Percentiles rank a stretch among this genome's conserved stretches.
Evolutionary conservation across 1,284 basidiomycete genomes (phyloP).

Genomic region (Microbotryomycetes sp.): DNA sequence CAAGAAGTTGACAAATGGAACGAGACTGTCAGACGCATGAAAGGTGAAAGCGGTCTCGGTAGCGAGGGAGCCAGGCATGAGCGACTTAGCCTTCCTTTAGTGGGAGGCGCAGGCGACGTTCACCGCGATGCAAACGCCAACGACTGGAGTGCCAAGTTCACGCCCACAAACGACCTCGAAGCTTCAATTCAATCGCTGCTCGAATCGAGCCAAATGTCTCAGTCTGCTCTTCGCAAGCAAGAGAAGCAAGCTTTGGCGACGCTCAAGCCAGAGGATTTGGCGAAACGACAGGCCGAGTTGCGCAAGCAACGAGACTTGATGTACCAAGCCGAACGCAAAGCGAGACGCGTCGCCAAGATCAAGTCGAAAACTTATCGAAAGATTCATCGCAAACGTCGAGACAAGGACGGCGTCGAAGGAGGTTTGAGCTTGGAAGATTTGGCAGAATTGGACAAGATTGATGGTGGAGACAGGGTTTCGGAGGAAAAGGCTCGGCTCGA

Average conservation of each 20-base stretch:
- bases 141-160: slow-evolving; percentile 60
- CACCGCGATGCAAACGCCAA: slow-evolving; percentile 41
- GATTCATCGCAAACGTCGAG: slow-evolving; percentile 61
- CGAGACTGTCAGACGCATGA: slow-evolving; percentile 76
- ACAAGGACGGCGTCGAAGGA: slow-evolving; percentile 45
- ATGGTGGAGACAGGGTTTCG: slow-evolving; percentile 51
- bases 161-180: slow-evolving; percentile 34
- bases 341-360: slow-evolving; percentile 86
- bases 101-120: slow-evolving; percentile 25
- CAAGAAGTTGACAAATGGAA: slow-evolving; percentile 91
- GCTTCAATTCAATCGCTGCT: slow-evolving; percentile 38
- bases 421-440: slow-evolving; percentile 46
- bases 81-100: slow-evolving; percentile 27
- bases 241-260: slow-evolving; percentile 28
- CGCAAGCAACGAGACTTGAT: slow-evolving; percentile 84
- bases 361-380: slow-evolving; percentile 90
- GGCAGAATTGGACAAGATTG: slow-evolving; percentile 42
- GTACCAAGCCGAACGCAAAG: slow-evolving; percentile 87
- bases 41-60: slow-evolving; percentile 43
- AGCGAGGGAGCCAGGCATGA: slow-evolving; percentile 32
- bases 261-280: slow-evolving; percentile 59
- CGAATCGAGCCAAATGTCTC: slow-evolving; percentile 38
- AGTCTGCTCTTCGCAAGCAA: slow-evolving; percentile 25
- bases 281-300: slow-evolving; percentile 68
- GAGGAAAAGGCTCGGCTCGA: slow-evolving; percentile 62